These are phyloP conservation scores for Ceratocystis albifundus DNA, from an alignment of 2,329 filamentous ascomycete genomes.

Conservation along the genomic window DNA sequence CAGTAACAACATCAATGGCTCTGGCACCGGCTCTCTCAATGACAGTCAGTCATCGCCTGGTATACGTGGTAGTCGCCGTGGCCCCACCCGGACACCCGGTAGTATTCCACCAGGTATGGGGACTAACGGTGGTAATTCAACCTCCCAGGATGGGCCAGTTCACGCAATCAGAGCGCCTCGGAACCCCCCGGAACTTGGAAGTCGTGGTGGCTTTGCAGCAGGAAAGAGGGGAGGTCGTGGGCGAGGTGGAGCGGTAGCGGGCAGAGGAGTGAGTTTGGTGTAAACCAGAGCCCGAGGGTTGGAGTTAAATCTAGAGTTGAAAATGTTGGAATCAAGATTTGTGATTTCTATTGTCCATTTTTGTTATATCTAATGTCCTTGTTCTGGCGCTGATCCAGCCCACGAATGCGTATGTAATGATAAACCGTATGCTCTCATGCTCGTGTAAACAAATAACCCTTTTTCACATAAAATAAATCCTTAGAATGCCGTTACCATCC, in stretches of 20 bases:
- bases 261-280: conserved; percentile 16
- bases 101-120: conserved; percentile 14
- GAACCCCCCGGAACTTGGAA: conserved; percentile 60
- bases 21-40: not conserved
- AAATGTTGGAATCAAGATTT: not conserved
- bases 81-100: not conserved
- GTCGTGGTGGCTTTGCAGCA: conserved; percentile 60
- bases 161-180: conserved; percentile 61
- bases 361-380: not conserved
- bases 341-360: conserved; percentile 1
- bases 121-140: conserved; percentile 35
- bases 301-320: not conserved
- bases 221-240: conserved; percentile 4
- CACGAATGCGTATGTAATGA: not conserved
- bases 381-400: not conserved
- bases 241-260: not conserved
- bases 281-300: not conserved
- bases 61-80: not conserved
- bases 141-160: conserved; percentile 52
- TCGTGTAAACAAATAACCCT: not conserved
- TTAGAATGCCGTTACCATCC: conserved; percentile 57
- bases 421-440: not conserved
- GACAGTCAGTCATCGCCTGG: not conserved
- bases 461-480: not conserved
- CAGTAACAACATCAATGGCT: not conserved